phyloP scores from a whole-genome alignment of 495 filamentous ascomycete genomes.

The Bombardia bombarda region DNA sequence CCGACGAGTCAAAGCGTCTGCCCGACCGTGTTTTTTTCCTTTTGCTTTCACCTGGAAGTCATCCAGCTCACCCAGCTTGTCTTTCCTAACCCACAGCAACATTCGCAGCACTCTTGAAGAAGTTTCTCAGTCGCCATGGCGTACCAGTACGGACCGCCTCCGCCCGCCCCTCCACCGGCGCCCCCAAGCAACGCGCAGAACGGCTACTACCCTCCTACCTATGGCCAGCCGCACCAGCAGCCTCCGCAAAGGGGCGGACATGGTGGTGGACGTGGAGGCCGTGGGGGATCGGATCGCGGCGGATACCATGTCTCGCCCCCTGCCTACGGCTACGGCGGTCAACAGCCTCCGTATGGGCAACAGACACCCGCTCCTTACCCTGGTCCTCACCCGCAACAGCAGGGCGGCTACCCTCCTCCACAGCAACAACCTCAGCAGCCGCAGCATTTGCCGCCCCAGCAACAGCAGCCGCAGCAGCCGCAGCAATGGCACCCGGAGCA shows the following conservation, averaged over 20 bases:
- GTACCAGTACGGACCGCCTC: slow-evolving; percentile 48
- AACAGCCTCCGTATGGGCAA: slow-evolving; percentile 16
- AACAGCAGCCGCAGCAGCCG: slow-evolving; percentile 16
- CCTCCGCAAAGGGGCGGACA: slow-evolving; percentile 24
- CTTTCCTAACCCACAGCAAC: not conserved
- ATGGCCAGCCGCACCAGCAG: slow-evolving; percentile 28
- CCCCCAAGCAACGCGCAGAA: slow-evolving; percentile 18
- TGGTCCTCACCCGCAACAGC: slow-evolving; percentile 15
- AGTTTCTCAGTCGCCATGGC: slow-evolving; percentile 27
- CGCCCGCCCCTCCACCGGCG: slow-evolving; percentile 41
- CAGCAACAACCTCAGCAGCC: too few species aligned
- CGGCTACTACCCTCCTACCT: slow-evolving; percentile 23
- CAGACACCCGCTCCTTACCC: slow-evolving; percentile 13
- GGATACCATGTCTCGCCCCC: slow-evolving; percentile 20
- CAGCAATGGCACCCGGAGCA: slow-evolving; percentile 23
- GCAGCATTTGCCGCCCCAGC: slow-evolving; percentile 20
- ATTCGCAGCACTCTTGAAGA: too few species aligned
- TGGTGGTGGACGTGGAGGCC: slow-evolving; percentile 27
- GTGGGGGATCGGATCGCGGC: slow-evolving; percentile 28
- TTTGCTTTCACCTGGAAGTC: not conserved
- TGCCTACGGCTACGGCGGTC: slow-evolving; percentile 18
- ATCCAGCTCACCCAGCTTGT: not conserved
- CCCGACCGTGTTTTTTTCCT: not conserved
- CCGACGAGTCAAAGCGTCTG: not conserved
- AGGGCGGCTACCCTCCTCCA: slow-evolving; percentile 13